Evolutionary conservation across 495 filamentous ascomycete species (phyloP).

Genomic region (Podospora fimiseda): DNA sequence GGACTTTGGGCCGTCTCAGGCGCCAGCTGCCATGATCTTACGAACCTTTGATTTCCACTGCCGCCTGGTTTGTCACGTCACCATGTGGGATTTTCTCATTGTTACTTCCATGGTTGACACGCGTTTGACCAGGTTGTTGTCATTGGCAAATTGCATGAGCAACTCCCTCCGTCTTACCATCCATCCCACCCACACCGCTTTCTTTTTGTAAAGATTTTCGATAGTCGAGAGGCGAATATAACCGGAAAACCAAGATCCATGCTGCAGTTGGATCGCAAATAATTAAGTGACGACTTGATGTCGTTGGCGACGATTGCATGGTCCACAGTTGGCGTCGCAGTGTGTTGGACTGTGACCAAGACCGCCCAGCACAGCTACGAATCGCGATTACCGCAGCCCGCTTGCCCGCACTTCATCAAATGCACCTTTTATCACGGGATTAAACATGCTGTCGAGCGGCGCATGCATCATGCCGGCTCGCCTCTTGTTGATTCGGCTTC

Average conservation of each 20-base stretch:
- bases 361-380: slow-evolving; percentile 16
- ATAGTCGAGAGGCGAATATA: not conserved
- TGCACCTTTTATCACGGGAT: slow-evolving; percentile 4
- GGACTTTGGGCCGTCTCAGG: no score
- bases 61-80: no score
- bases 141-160: no score
- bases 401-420: not conserved
- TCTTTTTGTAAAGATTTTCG: not conserved
- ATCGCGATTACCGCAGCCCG: slow-evolving; percentile 13
- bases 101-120: no score
- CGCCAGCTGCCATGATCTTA: no score
- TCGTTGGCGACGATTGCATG: not conserved
- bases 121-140: no score
- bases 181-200: no score
- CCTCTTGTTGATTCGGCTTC: no score
- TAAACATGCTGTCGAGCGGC: slow-evolving; percentile 4
- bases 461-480: not conserved
- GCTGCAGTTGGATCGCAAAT: not conserved
- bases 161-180: no score
- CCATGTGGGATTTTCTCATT: no score
- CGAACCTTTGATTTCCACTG: no score
- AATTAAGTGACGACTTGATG: not conserved
- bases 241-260: not conserved
- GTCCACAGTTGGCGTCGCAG: not conserved
- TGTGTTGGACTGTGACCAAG: slow-evolving; percentile 1